Evolutionary conservation across 305 asterid genomes (phyloP).

Genomic region (Solanum hybrid): DNA sequence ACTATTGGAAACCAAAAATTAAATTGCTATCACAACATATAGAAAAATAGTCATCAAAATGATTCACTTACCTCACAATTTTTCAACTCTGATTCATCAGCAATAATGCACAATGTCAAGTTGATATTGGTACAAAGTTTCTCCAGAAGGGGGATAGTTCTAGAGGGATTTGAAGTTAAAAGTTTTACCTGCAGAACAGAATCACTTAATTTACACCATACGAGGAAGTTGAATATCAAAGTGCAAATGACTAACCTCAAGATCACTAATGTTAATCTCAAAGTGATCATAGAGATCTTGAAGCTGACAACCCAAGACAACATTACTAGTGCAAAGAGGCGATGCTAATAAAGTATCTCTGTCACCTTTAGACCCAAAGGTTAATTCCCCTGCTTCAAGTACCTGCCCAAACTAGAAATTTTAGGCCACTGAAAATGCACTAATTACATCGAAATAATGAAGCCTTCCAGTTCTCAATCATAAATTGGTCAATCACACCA

Average conservation of each 20-base stretch:
- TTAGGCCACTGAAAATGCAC: neutral
- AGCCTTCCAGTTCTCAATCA: neutral
- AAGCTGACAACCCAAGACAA: slow-evolving; percentile 33
- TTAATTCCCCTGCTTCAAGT: slow-evolving; percentile 44
- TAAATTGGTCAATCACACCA: neutral
- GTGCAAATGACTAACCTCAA: slow-evolving; percentile 45
- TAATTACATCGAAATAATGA: neutral
- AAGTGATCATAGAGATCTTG: slow-evolving; percentile 58
- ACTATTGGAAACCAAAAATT: neutral
- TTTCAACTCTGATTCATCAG: slow-evolving; percentile 55
- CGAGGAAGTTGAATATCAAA: slow-evolving; percentile 8
- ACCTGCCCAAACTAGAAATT: slow-evolving; percentile 41
- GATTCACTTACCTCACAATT: slow-evolving; percentile 44
- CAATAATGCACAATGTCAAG: slow-evolving; percentile 52
- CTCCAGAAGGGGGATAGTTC: slow-evolving; percentile 38
- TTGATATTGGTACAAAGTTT: slow-evolving; percentile 42
- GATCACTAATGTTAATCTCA: slow-evolving; percentile 44
- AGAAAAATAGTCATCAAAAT: neutral
- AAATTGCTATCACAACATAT: neutral
- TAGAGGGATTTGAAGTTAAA: slow-evolving; percentile 26
- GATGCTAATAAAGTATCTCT: slow-evolving; percentile 8
- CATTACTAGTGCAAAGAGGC: slow-evolving; percentile 15
- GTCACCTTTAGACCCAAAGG: slow-evolving; percentile 43
- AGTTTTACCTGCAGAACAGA: slow-evolving; percentile 47
- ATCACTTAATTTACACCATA: neutral